Conservation (phyloP, 2,329 filamentous ascomycete species). For the Chaetomiaceae sp. region DNA sequence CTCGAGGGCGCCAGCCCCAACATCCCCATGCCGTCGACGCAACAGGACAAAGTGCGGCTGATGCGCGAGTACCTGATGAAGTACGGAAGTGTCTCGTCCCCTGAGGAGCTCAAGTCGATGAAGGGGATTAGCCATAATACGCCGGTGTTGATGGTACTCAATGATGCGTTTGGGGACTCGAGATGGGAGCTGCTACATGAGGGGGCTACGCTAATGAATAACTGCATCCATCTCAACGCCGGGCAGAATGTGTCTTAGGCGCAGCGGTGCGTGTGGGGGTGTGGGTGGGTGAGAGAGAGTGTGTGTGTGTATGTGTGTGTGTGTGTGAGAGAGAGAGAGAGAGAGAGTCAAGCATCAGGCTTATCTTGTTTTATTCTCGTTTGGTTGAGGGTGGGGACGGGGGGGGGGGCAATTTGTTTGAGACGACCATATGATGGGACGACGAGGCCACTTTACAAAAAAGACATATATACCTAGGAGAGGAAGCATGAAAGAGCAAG, state of each 20-base stretch:
- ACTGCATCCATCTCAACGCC: slow-evolving; percentile 63
- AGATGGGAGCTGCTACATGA: slow-evolving; percentile 91
- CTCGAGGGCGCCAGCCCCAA: slow-evolving; percentile 71
- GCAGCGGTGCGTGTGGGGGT: no score
- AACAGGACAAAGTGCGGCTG: slow-evolving; percentile 64
- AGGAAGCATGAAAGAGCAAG: not conserved
- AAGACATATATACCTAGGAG: not conserved
- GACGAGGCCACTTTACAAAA: not conserved
- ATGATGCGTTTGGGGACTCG: slow-evolving; percentile 74
- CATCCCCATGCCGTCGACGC: slow-evolving; percentile 49
- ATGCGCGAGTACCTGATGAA: slow-evolving; percentile 75
- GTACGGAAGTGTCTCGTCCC: slow-evolving; percentile 66
- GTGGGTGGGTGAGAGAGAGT: no score
- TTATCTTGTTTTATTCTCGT: no score
- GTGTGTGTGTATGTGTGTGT: no score
- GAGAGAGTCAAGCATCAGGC: no score
- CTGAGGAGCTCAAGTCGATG: slow-evolving; percentile 70
- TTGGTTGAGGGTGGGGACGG: no score
- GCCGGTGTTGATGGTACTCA: slow-evolving; percentile 74
- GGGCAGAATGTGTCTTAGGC: slow-evolving; percentile 19
- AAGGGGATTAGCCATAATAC: slow-evolving; percentile 77
- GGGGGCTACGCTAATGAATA: slow-evolving; percentile 72
- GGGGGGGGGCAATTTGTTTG: no score
- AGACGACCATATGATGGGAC: not conserved
- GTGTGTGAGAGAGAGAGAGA: no score